Percentiles rank a stretch among this genome's conserved stretches.
Conservation (phyloP, 1,284 basidiomycete species). For the Ustilago trichophora region DNA sequence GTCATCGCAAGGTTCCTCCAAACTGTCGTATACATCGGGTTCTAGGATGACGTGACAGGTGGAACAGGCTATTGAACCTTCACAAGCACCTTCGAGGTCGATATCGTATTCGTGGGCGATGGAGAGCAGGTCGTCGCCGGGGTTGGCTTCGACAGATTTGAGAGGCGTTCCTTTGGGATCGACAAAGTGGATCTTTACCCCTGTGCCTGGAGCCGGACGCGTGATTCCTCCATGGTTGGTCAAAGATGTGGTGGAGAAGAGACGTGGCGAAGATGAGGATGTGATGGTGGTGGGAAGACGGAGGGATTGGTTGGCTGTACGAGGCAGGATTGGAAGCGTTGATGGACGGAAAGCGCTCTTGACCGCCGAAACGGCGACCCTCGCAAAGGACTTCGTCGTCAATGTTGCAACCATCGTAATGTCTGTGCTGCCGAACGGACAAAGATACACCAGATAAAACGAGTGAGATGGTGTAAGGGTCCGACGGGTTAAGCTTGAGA, state of each 20-base stretch:
- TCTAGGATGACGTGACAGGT: conserved; percentile 95
- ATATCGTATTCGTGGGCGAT: conserved; percentile 96
- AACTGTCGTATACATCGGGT: conserved; percentile 80
- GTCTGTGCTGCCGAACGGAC: too few relatives aligned
- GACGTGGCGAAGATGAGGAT: conserved; percentile 1
- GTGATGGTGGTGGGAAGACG: too few relatives aligned
- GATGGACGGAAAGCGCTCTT: too few relatives aligned
- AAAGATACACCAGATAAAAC: too few relatives aligned
- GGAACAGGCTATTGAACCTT: conserved; percentile 95
- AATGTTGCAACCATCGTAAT: too few relatives aligned
- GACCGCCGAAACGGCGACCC: too few relatives aligned
- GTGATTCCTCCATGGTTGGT: conserved; percentile 70
- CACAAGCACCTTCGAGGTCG: conserved; percentile 95
- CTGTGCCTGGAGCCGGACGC: conserved; percentile 73
- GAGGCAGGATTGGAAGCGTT: too few relatives aligned
- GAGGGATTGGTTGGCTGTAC: too few relatives aligned
- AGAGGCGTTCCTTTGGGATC: conserved; percentile 84
- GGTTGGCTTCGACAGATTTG: conserved; percentile 89
- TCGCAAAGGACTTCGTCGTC: too few relatives aligned
- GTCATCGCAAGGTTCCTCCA: conserved; percentile 93
- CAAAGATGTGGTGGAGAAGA: conserved; percentile 1
- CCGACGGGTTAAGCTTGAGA: too few relatives aligned
- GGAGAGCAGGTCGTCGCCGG: conserved; percentile 89
- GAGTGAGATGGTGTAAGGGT: too few relatives aligned
- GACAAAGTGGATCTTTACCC: conserved; percentile 85